Evolutionary conservation across 768 basidiomycete genomes (phyloP), one percentile per base, ranked within the genome.

Genomic region (Phlebiopsis flavidoalba): DNA sequence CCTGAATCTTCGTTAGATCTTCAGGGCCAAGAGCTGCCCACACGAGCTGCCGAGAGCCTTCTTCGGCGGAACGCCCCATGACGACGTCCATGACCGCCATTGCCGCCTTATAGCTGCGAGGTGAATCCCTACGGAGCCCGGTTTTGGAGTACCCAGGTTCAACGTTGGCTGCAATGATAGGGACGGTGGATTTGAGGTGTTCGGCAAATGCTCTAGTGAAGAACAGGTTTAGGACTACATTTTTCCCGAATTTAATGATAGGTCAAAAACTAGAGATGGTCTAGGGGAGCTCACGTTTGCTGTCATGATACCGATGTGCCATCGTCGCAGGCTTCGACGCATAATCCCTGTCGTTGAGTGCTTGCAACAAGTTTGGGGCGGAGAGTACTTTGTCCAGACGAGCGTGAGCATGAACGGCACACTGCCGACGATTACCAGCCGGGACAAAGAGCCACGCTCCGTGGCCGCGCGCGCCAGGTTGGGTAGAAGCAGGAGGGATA

Each of bases 401-500:
- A 5, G n/a, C 26, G 2, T n/a, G 12, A 19, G 36, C 11, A 45
- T 60, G 63, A 19, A 47, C 33, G 12, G n/a, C 49, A 31, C 63
- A 31, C 63, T 64, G 5, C 60, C 36, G n/a, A 58, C 55, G 36
- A 57, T 51, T 6, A 61, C 60, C 5, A 61, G 49, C 3, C 63
- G 59, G 14, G 63, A 51, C 19, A 10, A 19, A 5, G 60, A 37
- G 22, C 17, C 21, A 36, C 52, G 31, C 33, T 21, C 21, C 21
- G 43, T 8, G 7, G 76, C 73, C 0, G 81, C 77, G 35, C 73
- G 64, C 1, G 75, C 48, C 71, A 83, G 72, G 7, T 60, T 63
- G 0, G 82, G 82, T 0, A 83, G 70, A 0, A 83, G 69, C 3
- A 74, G 72, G 2, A 83, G 61, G 0, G 73, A 67, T 8, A 82